Percentiles rank a stretch among this genome's conserved stretches.
These are phyloP conservation scores for Manihot esculenta DNA, from an alignment of 441 rosid genomes.

Conservation along the genomic window DNA sequence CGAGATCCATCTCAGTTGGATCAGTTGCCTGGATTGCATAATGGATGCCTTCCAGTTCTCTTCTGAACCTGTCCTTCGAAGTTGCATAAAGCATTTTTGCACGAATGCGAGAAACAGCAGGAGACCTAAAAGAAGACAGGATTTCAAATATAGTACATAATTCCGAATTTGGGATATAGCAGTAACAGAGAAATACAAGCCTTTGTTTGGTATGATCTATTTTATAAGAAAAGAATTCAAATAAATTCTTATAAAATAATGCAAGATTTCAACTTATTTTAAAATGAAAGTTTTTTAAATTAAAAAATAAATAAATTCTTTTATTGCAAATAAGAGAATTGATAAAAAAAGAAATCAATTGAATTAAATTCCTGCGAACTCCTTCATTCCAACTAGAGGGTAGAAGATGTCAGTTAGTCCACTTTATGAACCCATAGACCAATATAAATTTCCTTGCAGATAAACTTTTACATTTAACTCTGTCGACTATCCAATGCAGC, in stretches of 20 bases:
- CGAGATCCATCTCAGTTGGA: conserved; percentile 59
- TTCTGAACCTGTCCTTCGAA: conserved; percentile 55
- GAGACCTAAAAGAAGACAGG: conserved; percentile 42
- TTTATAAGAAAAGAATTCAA: no score
- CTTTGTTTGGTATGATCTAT: no score
- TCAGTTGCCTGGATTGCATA: conserved; percentile 61
- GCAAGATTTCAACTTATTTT: no score
- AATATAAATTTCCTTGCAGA: no score
- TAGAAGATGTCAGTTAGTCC: background rate
- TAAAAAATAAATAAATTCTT: no score
- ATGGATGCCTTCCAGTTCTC: conserved; percentile 55
- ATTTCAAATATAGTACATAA: background rate
- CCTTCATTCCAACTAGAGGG: no score
- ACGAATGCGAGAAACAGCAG: conserved; percentile 25
- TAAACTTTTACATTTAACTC: background rate
- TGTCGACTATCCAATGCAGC: background rate
- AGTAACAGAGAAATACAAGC: background rate
- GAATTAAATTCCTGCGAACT: no score
- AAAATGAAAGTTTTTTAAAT: no score
- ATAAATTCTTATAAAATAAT: no score
- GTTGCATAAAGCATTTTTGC: conserved; percentile 66
- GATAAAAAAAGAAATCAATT: no score
- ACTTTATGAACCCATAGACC: background rate
- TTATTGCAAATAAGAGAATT: no score
- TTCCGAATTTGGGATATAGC: background rate